Evolutionary conservation across 164 flowering plant species (phyloP).

Genomic region (Santalum album): DNA sequence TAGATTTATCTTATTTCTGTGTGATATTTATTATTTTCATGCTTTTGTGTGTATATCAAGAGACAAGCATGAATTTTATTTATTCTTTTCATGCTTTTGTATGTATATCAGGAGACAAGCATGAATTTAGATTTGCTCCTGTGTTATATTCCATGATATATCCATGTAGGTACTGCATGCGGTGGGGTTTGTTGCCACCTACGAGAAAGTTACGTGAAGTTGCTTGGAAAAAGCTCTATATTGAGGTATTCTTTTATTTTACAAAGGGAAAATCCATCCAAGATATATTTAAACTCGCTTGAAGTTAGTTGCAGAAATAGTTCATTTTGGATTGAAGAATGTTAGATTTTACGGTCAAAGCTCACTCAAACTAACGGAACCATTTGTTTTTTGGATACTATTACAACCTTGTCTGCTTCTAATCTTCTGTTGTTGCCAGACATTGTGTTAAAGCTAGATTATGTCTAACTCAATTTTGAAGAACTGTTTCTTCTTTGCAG

Average conservation of each 20-base stretch:
- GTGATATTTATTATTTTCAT: no score
- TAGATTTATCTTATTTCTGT: no score
- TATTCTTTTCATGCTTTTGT: neutral
- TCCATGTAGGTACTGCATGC: slow-evolving; percentile 62
- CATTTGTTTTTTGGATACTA: no score
- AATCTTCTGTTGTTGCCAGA: neutral
- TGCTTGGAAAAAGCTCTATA: slow-evolving; percentile 93
- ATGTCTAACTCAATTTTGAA: neutral
- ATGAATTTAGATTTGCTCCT: neutral
- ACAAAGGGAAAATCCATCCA: neutral
- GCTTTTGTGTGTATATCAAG: no score
- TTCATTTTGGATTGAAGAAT: no score
- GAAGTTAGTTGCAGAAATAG: no score
- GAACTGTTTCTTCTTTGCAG: slow-evolving; percentile 29
- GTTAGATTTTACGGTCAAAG: no score
- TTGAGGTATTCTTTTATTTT: slow-evolving; percentile 40
- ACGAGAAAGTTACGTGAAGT: slow-evolving; percentile 47
- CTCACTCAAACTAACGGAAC: no score
- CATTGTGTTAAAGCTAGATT: neutral
- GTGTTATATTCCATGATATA: neutral
- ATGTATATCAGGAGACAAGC: neutral
- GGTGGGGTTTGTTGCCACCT: slow-evolving; percentile 70
- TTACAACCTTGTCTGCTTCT: neutral
- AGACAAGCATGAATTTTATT: no score
- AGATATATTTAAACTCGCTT: neutral